Evolutionary conservation across 495 filamentous ascomycete species (phyloP).

Genomic region (Daldinia loculata): DNA sequence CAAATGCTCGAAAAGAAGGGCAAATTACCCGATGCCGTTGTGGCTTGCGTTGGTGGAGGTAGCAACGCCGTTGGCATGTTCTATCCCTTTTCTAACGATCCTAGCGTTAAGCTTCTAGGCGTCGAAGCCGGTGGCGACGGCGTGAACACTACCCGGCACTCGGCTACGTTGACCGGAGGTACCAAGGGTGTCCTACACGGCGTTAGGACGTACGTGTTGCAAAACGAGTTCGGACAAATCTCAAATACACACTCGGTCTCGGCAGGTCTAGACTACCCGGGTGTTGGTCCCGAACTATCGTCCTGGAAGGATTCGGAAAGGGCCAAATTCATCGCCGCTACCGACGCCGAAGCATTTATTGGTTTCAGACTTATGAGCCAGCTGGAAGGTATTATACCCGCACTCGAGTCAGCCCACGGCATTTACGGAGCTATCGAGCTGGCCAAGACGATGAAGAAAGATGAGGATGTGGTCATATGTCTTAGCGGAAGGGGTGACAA

Average conservation of each 20-base stretch:
- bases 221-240: conserved; percentile 92
- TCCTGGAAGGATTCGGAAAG: conserved; percentile 90
- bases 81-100: conserved; percentile 90
- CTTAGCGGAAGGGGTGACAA: conserved; percentile 93
- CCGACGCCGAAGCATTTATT: conserved; percentile 88
- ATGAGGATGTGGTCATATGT: conserved; percentile 92
- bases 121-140: conserved; percentile 98
- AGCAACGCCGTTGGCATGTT: conserved; percentile 95
- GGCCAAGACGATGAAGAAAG: conserved; percentile 90
- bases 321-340: conserved; percentile 89
- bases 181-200: conserved; percentile 94
- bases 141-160: conserved; percentile 85
- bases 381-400: conserved; percentile 95
- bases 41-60: conserved; percentile 95
- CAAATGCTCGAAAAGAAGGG: conserved; percentile 83
- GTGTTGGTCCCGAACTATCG: conserved; percentile 90
- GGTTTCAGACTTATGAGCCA: conserved; percentile 86
- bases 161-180: conserved; percentile 86
- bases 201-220: conserved; percentile 93
- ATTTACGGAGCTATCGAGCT: conserved; percentile 88
- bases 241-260: conserved; percentile 94
- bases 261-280: conserved; percentile 97
- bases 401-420: conserved; percentile 92
- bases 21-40: conserved; percentile 92
- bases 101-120: conserved; percentile 84